phyloP scores from a whole-genome alignment of 805 yeast genomes.

The Ogataea wickerhamii region DNA sequence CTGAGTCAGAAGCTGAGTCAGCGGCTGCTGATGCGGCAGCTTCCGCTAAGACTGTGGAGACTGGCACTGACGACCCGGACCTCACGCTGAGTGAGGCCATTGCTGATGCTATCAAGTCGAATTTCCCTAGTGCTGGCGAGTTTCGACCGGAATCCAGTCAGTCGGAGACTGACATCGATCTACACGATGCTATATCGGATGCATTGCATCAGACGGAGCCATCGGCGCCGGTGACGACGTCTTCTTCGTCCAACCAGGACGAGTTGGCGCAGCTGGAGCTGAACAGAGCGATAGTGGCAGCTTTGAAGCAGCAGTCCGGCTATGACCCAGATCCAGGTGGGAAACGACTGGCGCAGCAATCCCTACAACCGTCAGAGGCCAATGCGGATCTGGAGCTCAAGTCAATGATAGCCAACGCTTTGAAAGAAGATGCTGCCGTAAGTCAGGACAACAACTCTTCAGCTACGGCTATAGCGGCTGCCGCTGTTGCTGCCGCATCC shows the following conservation, averaged over 20 bases:
- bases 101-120: conserved; percentile 24
- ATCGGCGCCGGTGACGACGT: background rate
- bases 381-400: conserved; percentile 18
- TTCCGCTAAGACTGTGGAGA: conserved; percentile 1
- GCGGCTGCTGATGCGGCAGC: conserved; percentile 2
- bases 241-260: conserved; percentile 9
- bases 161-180: conserved; percentile 7
- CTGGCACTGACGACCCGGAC: conserved; percentile 9
- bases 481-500: background rate
- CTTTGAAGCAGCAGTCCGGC: conserved; percentile 11
- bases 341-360: conserved; percentile 2
- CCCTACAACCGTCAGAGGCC: background rate
- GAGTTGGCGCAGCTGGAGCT: conserved; percentile 20
- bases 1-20: background rate
- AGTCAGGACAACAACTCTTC: conserved; percentile 1
- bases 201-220: conserved; percentile 8
- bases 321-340: conserved; percentile 6
- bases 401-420: conserved; percentile 19
- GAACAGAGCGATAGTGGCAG: conserved; percentile 27
- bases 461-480: conserved; percentile 3
- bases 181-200: conserved; percentile 14
- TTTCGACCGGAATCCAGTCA: background rate
- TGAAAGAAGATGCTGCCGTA: conserved; percentile 7
- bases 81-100: conserved; percentile 21
- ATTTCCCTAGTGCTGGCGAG: conserved; percentile 8